Conservation (phyloP, 106 monocot species). For the Narthecium ossifragum region DNA sequence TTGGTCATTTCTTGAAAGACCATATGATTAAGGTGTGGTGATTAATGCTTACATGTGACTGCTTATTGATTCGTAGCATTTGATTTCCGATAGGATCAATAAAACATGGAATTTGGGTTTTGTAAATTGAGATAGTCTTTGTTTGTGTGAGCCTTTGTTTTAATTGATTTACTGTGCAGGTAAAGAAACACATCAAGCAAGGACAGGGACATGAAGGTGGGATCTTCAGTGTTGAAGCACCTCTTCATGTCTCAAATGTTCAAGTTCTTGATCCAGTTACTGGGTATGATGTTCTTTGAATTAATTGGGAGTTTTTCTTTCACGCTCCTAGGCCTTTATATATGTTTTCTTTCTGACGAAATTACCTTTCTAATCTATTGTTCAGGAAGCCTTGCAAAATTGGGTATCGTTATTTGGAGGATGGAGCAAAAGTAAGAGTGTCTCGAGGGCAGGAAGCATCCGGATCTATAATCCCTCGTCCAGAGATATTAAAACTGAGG, state of each 20-base stretch:
- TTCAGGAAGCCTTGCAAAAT: conserved; percentile 89
- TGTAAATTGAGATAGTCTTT: no score
- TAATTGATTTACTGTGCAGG: conserved; percentile 29
- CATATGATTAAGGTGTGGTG: no score
- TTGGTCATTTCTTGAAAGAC: no score
- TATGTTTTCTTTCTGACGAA: background rate
- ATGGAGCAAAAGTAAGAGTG: conserved; percentile 83
- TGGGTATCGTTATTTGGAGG: conserved; percentile 73
- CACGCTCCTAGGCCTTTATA: no score
- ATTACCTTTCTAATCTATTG: background rate
- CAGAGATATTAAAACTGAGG: conserved; percentile 85
- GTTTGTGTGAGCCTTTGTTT: no score
- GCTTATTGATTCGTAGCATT: no score
- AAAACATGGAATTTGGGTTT: no score
- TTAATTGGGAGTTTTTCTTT: no score
- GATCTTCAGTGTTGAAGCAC: conserved; percentile 79
- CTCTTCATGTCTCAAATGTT: conserved; percentile 98
- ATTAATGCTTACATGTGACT: no score
- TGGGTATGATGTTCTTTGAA: conserved; percentile 49
- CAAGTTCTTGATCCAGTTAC: conserved; percentile 85
- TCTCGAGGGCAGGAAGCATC: conserved; percentile 81
- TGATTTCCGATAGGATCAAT: no score
- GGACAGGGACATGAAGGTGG: conserved; percentile 95
- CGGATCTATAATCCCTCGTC: conserved; percentile 76
- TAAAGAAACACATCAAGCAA: conserved; percentile 97